A percentile compares a stretch with the other conserved stretches of the same genome.
Evolutionary conservation across 805 yeast genomes (phyloP).

Genomic region (Jamesozyma lodderae): DNA sequence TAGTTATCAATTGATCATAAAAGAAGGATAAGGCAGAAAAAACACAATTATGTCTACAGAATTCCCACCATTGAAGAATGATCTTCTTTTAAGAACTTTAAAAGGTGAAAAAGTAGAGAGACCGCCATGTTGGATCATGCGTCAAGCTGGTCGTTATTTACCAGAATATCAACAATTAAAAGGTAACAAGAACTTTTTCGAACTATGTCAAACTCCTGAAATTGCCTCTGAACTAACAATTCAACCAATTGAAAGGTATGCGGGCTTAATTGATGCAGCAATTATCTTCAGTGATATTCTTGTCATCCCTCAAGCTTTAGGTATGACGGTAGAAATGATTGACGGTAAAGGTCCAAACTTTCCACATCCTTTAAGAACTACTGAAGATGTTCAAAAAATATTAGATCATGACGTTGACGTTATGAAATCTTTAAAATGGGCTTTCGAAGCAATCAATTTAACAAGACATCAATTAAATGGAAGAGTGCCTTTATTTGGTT

Average conservation of each 20-base stretch:
- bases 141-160: constrained; percentile 91
- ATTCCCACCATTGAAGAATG: constrained; percentile 80
- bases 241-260: constrained; percentile 86
- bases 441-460: constrained; percentile 82
- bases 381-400: constrained; percentile 50
- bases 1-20: too few relatives aligned
- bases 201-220: constrained; percentile 91
- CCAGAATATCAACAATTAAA: constrained; percentile 91
- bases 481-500: constrained; percentile 88
- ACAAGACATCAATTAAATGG: constrained; percentile 85
- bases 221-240: constrained; percentile 89
- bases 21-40: too few relatives aligned
- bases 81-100: constrained; percentile 85
- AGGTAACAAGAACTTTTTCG: constrained; percentile 80
- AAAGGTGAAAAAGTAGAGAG: constrained; percentile 84
- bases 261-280: constrained; percentile 90
- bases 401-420: constrained; percentile 62
- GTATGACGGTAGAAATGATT: constrained; percentile 86
- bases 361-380: constrained; percentile 74
- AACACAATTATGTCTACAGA: constrained; percentile 12
- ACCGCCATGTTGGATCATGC: constrained; percentile 97
- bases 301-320: constrained; percentile 97
- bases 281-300: constrained; percentile 92
- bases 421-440: constrained; percentile 78
- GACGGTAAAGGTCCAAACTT: constrained; percentile 94